Conservation (phyloP, 495 filamentous ascomycete genomes). For the Cercophora scortea region DNA sequence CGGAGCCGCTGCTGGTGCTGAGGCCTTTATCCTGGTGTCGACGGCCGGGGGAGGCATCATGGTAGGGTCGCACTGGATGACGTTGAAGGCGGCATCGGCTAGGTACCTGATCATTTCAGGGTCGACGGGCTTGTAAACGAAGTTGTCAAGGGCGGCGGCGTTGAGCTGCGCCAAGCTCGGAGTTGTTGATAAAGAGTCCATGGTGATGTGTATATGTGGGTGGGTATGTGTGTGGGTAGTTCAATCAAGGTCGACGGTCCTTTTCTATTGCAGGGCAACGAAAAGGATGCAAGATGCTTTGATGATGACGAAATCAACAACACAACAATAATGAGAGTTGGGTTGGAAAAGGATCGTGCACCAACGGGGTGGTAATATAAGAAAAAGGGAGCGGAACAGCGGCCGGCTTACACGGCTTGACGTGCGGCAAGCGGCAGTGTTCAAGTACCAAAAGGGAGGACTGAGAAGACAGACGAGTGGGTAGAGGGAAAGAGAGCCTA, state of each 20-base stretch:
- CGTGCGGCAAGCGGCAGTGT: constrained; percentile 21
- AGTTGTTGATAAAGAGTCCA: constrained; percentile 28
- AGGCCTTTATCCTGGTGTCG: constrained; percentile 22
- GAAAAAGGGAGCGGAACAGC: constrained; percentile 1
- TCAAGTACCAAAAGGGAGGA: constrained; percentile 8
- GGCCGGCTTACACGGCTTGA: constrained; percentile 14
- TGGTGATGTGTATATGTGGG: constrained; percentile 16
- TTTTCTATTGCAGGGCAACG: neutral
- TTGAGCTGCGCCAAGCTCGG: constrained; percentile 47
- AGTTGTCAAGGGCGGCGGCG: constrained; percentile 79
- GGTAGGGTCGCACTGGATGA: constrained; percentile 81
- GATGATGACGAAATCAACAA: constrained; percentile 9
- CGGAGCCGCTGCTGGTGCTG: constrained; percentile 63
- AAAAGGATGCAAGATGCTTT: neutral
- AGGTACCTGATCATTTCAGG: constrained; percentile 80
- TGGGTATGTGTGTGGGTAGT: constrained; percentile 4
- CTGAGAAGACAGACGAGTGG: constrained; percentile 1
- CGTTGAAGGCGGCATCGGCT: constrained; percentile 69
- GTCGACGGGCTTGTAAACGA: constrained; percentile 75
- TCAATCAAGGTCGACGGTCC: neutral
- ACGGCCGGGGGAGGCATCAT: constrained; percentile 32
- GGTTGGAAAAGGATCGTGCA: constrained; percentile 8
- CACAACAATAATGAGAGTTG: constrained; percentile 5
- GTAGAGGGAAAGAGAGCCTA: too few relatives aligned
- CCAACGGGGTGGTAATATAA: constrained; percentile 7